These are phyloP conservation scores for Zygosaccharomyces siamensis DNA, from an alignment of 805 yeast genomes.

Conservation along the genomic window DNA sequence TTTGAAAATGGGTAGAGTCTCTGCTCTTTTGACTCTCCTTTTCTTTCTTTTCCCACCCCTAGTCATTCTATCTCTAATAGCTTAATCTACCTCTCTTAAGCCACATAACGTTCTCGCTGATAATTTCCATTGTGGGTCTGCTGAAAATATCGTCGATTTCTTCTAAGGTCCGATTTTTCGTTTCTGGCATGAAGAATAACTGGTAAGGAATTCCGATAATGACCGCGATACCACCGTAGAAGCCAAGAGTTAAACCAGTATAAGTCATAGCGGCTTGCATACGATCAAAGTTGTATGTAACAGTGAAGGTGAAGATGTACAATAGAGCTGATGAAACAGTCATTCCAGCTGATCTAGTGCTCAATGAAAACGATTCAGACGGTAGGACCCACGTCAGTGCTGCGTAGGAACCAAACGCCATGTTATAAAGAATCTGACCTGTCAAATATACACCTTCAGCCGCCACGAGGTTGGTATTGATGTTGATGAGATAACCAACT, in stretches of 20 bases:
- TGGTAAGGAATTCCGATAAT: constrained; percentile 52
- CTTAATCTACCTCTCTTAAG: constrained; percentile 16
- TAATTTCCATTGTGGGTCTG: constrained; percentile 40
- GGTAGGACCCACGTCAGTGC: constrained; percentile 67
- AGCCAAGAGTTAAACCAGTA: constrained; percentile 60
- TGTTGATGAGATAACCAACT: constrained; percentile 45
- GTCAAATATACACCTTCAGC: constrained; percentile 58
- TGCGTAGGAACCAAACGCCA: constrained; percentile 62
- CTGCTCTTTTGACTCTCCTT: not conserved
- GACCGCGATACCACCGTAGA: constrained; percentile 50
- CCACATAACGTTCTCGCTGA: constrained; percentile 28
- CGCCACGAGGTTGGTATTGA: constrained; percentile 39
- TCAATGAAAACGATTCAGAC: constrained; percentile 56
- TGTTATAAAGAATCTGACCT: constrained; percentile 60
- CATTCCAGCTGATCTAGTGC: constrained; percentile 61
- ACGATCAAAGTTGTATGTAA: constrained; percentile 53
- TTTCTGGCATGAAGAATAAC: constrained; percentile 60
- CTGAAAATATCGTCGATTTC: constrained; percentile 47
- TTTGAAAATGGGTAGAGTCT: not conserved
- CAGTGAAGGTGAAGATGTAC: constrained; percentile 42
- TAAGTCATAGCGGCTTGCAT: constrained; percentile 56
- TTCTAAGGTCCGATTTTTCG: constrained; percentile 66
- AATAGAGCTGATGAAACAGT: constrained; percentile 51
- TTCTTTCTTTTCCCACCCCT: not conserved
- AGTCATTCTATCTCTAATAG: not conserved